Evolutionary conservation across 495 filamentous ascomycete genomes (phyloP), one percentile per base, ranked within the genome.

Genomic region (Aspergillus nanangensis): DNA sequence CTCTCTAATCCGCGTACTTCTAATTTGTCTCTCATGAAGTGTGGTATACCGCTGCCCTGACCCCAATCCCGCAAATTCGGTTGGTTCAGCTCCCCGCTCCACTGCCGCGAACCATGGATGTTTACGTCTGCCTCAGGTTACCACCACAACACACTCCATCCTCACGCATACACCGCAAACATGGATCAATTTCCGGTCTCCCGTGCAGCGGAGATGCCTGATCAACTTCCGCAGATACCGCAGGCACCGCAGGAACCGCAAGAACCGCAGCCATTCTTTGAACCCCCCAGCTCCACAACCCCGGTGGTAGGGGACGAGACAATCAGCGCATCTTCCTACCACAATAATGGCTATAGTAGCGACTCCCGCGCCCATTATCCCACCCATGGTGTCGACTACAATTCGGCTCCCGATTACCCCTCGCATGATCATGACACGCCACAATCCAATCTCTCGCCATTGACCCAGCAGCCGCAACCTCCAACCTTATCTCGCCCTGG

Each of bases 401-500:
- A 67, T 42, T 61, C 67, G 33, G 61, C 71, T 42, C 67, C 60
- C 22, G 71, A 70, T 43, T 66, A 70, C 36, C 60, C 65, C 11
- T 53, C 65, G 3, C 63, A 65, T 32, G 71, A 78, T 27, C 63
- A 55, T 24, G 70, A 78, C 31, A 60, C 55, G 20, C 51, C 62
- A 35, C 70, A 66, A 18, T 59, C 71, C 27, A 62, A 53, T 29
- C 62, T 59, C 7, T 66, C 63, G 9, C 66, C 63, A 9, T 49
- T 69, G 29, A 62, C 45, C 32, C 62, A 70, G 48, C 74, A 71
- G 43, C 70, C 68, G 41, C 63, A 63, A 17, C 62, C 63, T 20
- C 65, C 61, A n/a, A 56, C 70, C 17, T 59, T 65, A n/a, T 74
- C 75, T 5, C 61, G 76, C 47, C 76, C 76, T 8, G 63, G 72